Conservation (phyloP, 352 stramenopile genomes). For the Phytophthora colocasiae region DNA sequence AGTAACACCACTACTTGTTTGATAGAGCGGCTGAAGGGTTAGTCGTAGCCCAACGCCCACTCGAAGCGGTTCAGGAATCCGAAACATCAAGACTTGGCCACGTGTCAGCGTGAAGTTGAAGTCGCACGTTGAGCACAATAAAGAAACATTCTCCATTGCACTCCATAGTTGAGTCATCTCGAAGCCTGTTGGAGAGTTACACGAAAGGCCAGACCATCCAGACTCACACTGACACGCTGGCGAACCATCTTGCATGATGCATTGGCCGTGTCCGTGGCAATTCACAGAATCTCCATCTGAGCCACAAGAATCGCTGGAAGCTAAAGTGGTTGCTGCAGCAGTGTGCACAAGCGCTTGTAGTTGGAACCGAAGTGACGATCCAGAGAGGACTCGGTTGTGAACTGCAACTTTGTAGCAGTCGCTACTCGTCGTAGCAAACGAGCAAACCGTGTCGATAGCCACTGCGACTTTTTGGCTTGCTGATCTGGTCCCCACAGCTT, state of each 20-base stretch:
- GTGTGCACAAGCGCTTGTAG: constrained; percentile 52
- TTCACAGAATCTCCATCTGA: constrained; percentile 32
- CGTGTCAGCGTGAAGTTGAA: constrained; percentile 50
- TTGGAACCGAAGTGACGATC: constrained; percentile 46
- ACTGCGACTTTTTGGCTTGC: constrained; percentile 50
- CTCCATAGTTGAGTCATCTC: constrained; percentile 65
- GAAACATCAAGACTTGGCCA: constrained; percentile 70
- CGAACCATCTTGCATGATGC: constrained; percentile 35
- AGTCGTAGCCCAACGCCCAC: constrained; percentile 51
- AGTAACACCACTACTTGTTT: constrained; percentile 14
- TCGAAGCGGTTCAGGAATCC: constrained; percentile 67
- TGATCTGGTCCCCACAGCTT: constrained; percentile 32
- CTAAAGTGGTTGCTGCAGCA: constrained; percentile 13
- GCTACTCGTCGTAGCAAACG: constrained; percentile 34
- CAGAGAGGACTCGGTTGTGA: constrained; percentile 70
- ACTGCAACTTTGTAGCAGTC: constrained; percentile 80
- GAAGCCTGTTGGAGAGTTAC: constrained; percentile 66
- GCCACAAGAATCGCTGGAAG: constrained; percentile 7
- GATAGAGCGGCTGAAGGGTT: constrained; percentile 25
- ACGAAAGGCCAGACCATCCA: constrained; percentile 68
- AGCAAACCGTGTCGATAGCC: constrained; percentile 52
- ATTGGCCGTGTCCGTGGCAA: constrained; percentile 64
- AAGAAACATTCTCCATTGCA: constrained; percentile 53
- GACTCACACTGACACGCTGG: constrained; percentile 62
- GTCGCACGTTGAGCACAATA: constrained; percentile 64